Evolutionary conservation across 768 basidiomycete species (phyloP).

Genomic region (Boletus rubescentipes): DNA sequence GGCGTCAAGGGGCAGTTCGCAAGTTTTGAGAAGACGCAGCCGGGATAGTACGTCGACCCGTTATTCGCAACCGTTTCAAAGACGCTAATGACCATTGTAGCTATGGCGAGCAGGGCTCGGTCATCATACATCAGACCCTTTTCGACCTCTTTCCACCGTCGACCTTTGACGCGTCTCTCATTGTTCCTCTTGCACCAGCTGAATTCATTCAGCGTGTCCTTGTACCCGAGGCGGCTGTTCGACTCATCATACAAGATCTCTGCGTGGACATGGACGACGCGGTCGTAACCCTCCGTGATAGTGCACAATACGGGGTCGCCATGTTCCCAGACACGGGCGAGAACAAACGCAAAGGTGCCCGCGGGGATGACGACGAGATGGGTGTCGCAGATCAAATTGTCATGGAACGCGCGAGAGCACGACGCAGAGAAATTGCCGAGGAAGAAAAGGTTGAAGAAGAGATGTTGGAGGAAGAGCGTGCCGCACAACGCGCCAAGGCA

Average conservation of each 20-base stretch:
- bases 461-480: slow-evolving; percentile 24
- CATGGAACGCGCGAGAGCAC: slow-evolving; percentile 41
- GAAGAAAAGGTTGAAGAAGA: slow-evolving; percentile 38
- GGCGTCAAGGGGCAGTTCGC: slow-evolving; percentile 75
- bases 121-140: slow-evolving; percentile 77
- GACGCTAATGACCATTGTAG: slow-evolving; percentile 37
- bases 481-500: slow-evolving; percentile 23
- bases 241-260: slow-evolving; percentile 81
- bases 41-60: slow-evolving; percentile 74
- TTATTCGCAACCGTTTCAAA: not conserved
- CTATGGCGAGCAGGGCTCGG: slow-evolving; percentile 83
- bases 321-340: slow-evolving; percentile 66
- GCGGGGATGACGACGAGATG: slow-evolving; percentile 34
- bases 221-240: slow-evolving; percentile 84
- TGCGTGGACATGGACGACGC: slow-evolving; percentile 47
- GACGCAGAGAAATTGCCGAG: slow-evolving; percentile 41
- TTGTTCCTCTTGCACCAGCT: slow-evolving; percentile 64
- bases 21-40: slow-evolving; percentile 79
- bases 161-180: slow-evolving; percentile 50
- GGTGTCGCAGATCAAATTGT: slow-evolving; percentile 41
- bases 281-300: slow-evolving; percentile 63
- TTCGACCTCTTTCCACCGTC: slow-evolving; percentile 71
- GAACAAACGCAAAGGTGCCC: slow-evolving; percentile 33
- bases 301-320: slow-evolving; percentile 78
- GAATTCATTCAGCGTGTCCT: slow-evolving; percentile 83